Evolutionary conservation across 176 grass and related monocot species (phyloP), one percentile per base, ranked within the genome.

Genomic region (Oryza officinalis): DNA sequence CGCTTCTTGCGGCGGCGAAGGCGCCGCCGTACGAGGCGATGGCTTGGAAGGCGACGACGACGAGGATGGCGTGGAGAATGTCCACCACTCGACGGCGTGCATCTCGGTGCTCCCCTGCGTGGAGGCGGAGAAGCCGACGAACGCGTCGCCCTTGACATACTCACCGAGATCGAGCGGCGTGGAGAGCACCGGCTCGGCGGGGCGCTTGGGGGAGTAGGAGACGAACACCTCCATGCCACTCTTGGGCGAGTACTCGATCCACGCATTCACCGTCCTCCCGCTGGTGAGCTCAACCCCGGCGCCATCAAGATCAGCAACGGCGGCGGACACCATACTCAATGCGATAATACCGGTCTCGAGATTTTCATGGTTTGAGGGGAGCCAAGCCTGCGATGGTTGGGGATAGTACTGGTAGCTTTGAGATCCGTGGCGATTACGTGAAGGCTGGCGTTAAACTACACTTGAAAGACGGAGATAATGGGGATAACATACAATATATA

Each of bases 31-130:
- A 30, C 32, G 57, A 27, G 71, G 33, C 14, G 85, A 27, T 10
- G 45, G 45, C 9, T 65, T 18, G 1, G 70, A 18, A 8, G 87
- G 84, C 52, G 83, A 5, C 9, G 45, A 13, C 8, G 85, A n/a
- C 2, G 76, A 60, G 2, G 87, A 54, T 0, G 85, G 83, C 8
- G 47, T 26, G 10, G 89, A 96, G 88, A 99, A 99, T 89, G 67
- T 88, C 97, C 97, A 99, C 97, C 97, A 94, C 79, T 99, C 91
- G 74, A 99, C 60, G 27, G 81, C 91, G 91, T 99, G 97, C 15
- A 88, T 83, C 89, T 99, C 97, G 0, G 97, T 99, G 86, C 97
- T 99, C 12, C 93, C 93, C 83, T 99, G 97, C 15, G 97, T 96
- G 72, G 97, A 99, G 0, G 85, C 97, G 0, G 89, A 81, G 89